Evolutionary conservation across 345 rosid genomes (phyloP), one percentile per base, ranked within the genome.

Genomic region (Eucalyptus viminalis): DNA sequence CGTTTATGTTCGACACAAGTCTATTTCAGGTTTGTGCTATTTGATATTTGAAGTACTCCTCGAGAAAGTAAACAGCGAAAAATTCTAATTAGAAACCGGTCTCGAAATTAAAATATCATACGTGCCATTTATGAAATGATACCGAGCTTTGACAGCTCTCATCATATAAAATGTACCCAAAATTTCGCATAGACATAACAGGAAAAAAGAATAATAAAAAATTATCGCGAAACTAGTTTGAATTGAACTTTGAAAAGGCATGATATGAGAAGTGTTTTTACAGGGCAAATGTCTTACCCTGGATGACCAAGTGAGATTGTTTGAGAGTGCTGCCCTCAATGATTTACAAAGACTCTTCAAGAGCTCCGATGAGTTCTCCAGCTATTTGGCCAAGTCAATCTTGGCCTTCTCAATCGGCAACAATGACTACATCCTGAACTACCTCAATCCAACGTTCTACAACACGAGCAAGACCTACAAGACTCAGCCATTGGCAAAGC

Each of bases 231-330:
- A n/a, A 15, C 37, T 8, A 8, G 21, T 34, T 65, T n/a, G 76
- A 31, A n/a, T n/a, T 65, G 76, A 65, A 29, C 40, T 65, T n/a
- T n/a, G 40, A 17, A 31, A 65, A 65, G 1, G 6, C 76, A 15
- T 65, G 40, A n/a, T 15, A 4, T 65, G 76, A 67, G 56, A 14
- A n/a, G 6, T 14, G 54, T 34, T 2, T 14, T 37, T 89, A 85
- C 91, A 92, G 93, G 95, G 95, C 0, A 92, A 86, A 89, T 94
- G 96, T 91, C 88, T 95, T 90, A 89, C 29, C 16, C 44, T 94
- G 89, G 92, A 80, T 16, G 91, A 94, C 21, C 95, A 93, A 86
- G 90, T 95, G 27, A 87, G 54, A 25, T 60, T 94, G 60, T 93
- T 94, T 58, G 50, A 89, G 69, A 27, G 13, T 27, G 91, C 92